A percentile compares a stretch with the other conserved stretches of the same genome.
phyloP scores from a whole-genome alignment of 257 asterid species.

The Anisodus acutangulus region DNA sequence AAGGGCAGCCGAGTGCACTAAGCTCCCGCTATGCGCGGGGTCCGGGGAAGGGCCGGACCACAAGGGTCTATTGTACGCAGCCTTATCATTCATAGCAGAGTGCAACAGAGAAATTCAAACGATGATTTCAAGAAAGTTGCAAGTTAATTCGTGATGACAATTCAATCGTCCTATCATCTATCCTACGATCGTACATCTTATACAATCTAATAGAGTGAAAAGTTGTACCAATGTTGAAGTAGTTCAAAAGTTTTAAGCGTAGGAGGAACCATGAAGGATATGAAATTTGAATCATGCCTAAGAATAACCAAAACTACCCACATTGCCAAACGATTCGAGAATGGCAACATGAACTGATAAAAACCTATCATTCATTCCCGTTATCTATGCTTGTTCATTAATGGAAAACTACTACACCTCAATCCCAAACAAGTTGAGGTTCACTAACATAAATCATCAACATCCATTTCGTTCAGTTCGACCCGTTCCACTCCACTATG shows the following conservation, averaged over 20 bases:
- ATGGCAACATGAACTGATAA: not conserved
- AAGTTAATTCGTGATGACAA: not conserved
- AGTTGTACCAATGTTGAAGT: not conserved
- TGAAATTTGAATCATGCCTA: not conserved
- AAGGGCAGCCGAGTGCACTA: too few species aligned
- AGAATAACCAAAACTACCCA: not conserved
- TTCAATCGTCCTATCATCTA: not conserved
- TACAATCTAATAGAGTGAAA: constrained; percentile 14
- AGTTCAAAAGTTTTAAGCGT: not conserved
- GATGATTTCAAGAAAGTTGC: not conserved
- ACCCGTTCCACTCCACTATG: not conserved
- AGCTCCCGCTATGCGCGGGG: too few species aligned
- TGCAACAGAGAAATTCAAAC: not conserved
- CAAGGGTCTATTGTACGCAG: too few species aligned
- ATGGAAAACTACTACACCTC: not conserved
- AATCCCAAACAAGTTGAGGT: constrained; percentile 3
- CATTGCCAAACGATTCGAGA: not conserved
- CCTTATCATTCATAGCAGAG: not conserved
- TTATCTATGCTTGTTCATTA: not conserved
- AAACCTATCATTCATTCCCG: not conserved
- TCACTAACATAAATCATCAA: not conserved
- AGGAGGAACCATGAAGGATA: not conserved
- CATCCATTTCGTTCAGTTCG: not conserved
- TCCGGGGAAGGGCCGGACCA: too few species aligned
- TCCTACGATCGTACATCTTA: not conserved